Conservation (phyloP, 1,139 yeast genomes). For the Eremothecium cymbalariae region DNA sequence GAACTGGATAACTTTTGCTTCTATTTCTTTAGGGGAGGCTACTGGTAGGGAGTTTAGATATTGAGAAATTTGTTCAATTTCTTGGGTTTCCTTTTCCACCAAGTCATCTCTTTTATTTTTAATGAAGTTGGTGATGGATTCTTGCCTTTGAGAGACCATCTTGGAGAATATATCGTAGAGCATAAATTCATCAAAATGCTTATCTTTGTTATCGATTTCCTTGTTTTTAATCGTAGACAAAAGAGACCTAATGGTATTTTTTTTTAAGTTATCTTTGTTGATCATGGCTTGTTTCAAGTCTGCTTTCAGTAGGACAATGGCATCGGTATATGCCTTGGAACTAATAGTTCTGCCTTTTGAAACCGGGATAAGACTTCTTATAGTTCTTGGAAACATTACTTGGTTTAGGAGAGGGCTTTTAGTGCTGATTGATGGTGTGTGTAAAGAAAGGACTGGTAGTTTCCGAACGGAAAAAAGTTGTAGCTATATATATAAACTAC, state of each 20-base stretch:
- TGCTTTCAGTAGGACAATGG: conserved; percentile 35
- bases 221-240: conserved; percentile 53
- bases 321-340: conserved; percentile 33
- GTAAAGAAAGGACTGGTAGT: too few species aligned
- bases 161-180: conserved; percentile 43
- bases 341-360: conserved; percentile 30
- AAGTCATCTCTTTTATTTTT: conserved; percentile 47
- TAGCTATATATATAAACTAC: too few species aligned
- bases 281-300: conserved; percentile 46
- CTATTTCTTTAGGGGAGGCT: conserved; percentile 44
- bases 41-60: conserved; percentile 43
- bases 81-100: conserved; percentile 47
- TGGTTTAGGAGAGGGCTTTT: too few species aligned
- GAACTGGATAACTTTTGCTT: conserved; percentile 35
- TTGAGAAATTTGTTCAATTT: conserved; percentile 39
- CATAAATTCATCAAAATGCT: conserved; percentile 41
- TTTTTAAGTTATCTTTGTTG: conserved; percentile 37
- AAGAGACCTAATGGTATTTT: conserved; percentile 49
- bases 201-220: conserved; percentile 44
- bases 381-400: too few species aligned
- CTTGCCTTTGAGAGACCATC: conserved; percentile 45
- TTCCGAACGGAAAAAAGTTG: too few species aligned
- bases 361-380: too few species aligned
- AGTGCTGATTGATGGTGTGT: too few species aligned
- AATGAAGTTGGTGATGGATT: conserved; percentile 45